phyloP scores from a whole-genome alignment of 768 basidiomycete genomes.

The Tulasnella sp. region DNA sequence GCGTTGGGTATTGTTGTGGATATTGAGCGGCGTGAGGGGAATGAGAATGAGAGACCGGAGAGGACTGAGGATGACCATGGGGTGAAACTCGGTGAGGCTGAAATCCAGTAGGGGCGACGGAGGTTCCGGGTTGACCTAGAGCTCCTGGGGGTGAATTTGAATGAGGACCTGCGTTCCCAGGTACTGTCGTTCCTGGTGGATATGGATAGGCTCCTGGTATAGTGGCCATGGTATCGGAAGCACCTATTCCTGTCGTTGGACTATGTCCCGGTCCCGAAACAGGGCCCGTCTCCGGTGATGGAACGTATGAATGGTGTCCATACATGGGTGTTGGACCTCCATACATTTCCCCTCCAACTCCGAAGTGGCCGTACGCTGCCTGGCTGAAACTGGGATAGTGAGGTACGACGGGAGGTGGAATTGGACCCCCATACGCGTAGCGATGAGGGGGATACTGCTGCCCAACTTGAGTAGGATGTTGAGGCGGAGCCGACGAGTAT shows the following conservation, averaged over 20 bases:
- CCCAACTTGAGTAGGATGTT: not conserved
- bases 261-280: not conserved
- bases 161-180: not conserved
- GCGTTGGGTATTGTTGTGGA: conserved; percentile 12
- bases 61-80: not conserved
- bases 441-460: not conserved
- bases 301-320: not conserved
- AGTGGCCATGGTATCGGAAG: not conserved
- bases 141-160: not conserved
- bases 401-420: not conserved
- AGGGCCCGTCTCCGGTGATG: not conserved
- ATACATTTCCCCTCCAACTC: conserved; percentile 12
- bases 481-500: not conserved
- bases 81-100: not conserved
- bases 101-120: not conserved
- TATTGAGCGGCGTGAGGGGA: conserved; percentile 6
- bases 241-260: not conserved
- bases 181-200: not conserved
- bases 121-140: not conserved
- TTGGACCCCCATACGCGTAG: not conserved
- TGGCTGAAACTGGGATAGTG: conserved; percentile 13
- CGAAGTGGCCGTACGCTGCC: conserved; percentile 6
- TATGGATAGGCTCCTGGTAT: not conserved
- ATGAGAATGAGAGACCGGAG: conserved; percentile 14
- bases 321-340: not conserved